phyloP scores from a whole-genome alignment of 352 stramenopile genomes.

The Discostella stelligera region DNA sequence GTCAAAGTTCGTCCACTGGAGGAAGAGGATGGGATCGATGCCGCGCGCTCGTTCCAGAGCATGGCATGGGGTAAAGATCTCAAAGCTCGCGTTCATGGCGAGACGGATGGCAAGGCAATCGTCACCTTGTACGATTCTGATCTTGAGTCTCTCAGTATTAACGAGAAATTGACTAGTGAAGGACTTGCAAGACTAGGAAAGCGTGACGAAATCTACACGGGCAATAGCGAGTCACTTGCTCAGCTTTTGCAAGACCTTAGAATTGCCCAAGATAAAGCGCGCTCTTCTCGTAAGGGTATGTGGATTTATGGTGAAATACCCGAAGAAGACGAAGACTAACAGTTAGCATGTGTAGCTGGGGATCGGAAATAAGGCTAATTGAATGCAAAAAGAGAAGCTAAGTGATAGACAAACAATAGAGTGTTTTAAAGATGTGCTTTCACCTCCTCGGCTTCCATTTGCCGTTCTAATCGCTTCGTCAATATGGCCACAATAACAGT shows the following conservation, averaged over 20 bases:
- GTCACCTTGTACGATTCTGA: slow-evolving; percentile 66
- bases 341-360: slow-evolving; percentile 7
- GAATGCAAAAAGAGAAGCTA: slow-evolving; percentile 11
- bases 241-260: slow-evolving; percentile 87
- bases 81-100: slow-evolving; percentile 69
- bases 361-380: slow-evolving; percentile 1
- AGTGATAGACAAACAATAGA: slow-evolving; percentile 1
- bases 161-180: slow-evolving; percentile 87
- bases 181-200: slow-evolving; percentile 89
- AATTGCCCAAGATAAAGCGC: slow-evolving; percentile 88
- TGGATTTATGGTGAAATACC: slow-evolving; percentile 97
- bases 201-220: slow-evolving; percentile 78
- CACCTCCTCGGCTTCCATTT: slow-evolving; percentile 32
- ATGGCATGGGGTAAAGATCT: slow-evolving; percentile 91
- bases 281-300: slow-evolving; percentile 90
- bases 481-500: slow-evolving; percentile 35
- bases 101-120: slow-evolving; percentile 67
- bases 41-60: slow-evolving; percentile 87
- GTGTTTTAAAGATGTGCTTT: slow-evolving; percentile 12
- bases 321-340: slow-evolving; percentile 90
- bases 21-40: slow-evolving; percentile 91
- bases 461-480: slow-evolving; percentile 31
- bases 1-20: slow-evolving; percentile 79
- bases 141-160: slow-evolving; percentile 76
- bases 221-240: slow-evolving; percentile 63